Conservation (phyloP, 176 grass and related monocot species). For the Metroxylon sagu region DNA sequence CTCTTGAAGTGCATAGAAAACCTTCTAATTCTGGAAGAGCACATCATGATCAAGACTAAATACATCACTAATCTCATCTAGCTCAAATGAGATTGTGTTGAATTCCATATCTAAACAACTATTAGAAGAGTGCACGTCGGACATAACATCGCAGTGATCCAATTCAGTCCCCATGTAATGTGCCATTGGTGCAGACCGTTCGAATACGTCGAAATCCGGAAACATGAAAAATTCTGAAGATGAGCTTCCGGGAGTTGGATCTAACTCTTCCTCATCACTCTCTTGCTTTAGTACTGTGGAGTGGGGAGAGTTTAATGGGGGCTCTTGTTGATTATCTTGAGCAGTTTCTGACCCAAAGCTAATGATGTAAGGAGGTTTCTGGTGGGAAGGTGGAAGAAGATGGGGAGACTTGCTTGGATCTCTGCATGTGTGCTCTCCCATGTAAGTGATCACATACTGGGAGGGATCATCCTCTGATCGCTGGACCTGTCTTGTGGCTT, state of each 20-base stretch:
- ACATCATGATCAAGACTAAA: too few species aligned
- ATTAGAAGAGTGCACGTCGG: conserved; percentile 12
- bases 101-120: conserved; percentile 21
- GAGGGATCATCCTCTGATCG: conserved; percentile 14
- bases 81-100: conserved; percentile 11
- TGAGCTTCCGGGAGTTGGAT: conserved; percentile 1
- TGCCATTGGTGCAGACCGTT: conserved; percentile 12
- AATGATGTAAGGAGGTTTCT: conserved; percentile 22
- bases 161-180: background rate
- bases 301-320: background rate
- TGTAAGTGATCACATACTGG: conserved; percentile 29
- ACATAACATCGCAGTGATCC: conserved; percentile 9
- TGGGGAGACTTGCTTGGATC: conserved; percentile 29
- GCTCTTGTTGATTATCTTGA: background rate
- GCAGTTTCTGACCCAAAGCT: conserved; percentile 23
- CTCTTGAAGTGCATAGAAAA: too few species aligned
- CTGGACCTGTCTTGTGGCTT: conserved; percentile 38
- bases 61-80: too few species aligned
- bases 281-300: conserved; percentile 7
- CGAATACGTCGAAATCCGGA: conserved; percentile 34
- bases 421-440: conserved; percentile 33
- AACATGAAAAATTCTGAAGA: conserved; percentile 8
- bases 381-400: conserved; percentile 6
- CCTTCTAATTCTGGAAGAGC: too few species aligned
- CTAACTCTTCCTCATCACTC: conserved; percentile 16